Conservation (phyloP, 2,329 filamentous ascomycete genomes). For the Verruconis gallopava region DNA sequence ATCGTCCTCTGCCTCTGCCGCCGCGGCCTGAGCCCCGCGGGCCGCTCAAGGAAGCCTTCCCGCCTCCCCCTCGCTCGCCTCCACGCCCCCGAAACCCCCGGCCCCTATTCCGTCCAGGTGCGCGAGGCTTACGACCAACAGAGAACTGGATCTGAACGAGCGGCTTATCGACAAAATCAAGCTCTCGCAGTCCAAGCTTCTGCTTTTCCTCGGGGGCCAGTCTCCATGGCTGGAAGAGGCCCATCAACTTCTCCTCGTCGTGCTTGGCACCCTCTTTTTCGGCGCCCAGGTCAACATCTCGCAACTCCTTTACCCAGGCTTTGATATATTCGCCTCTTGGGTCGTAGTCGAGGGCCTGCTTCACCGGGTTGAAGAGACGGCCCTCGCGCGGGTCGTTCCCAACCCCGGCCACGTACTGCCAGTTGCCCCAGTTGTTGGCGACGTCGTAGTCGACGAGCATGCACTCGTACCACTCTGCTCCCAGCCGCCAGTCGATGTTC, state of each 20-base stretch:
- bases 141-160: slow-evolving; percentile 52
- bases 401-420: slow-evolving; percentile 70
- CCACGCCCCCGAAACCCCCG: slow-evolving; percentile 8
- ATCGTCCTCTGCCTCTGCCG: slow-evolving; percentile 4
- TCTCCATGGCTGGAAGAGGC: slow-evolving; percentile 61
- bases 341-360: slow-evolving; percentile 70
- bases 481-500: slow-evolving; percentile 65
- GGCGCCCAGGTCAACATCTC: slow-evolving; percentile 30
- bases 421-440: slow-evolving; percentile 67
- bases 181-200: slow-evolving; percentile 40
- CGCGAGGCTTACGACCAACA: slow-evolving; percentile 20
- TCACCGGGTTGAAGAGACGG: slow-evolving; percentile 70
- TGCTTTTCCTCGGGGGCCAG: slow-evolving; percentile 46
- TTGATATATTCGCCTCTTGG: slow-evolving; percentile 54
- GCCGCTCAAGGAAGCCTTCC: too few relatives aligned
- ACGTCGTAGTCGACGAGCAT: slow-evolving; percentile 65
- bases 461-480: slow-evolving; percentile 72
- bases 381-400: slow-evolving; percentile 65
- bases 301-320: slow-evolving; percentile 60
- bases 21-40: slow-evolving; percentile 1
- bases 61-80: slow-evolving; percentile 2
- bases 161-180: slow-evolving; percentile 55
- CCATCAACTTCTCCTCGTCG: slow-evolving; percentile 31
- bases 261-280: slow-evolving; percentile 12
- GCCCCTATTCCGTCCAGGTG: neutral